A percentile compares a stretch with the other conserved stretches of the same genome.
Conservation (phyloP, 78 protist genomes). For the Dictyostelium brefeldianum region DNA sequence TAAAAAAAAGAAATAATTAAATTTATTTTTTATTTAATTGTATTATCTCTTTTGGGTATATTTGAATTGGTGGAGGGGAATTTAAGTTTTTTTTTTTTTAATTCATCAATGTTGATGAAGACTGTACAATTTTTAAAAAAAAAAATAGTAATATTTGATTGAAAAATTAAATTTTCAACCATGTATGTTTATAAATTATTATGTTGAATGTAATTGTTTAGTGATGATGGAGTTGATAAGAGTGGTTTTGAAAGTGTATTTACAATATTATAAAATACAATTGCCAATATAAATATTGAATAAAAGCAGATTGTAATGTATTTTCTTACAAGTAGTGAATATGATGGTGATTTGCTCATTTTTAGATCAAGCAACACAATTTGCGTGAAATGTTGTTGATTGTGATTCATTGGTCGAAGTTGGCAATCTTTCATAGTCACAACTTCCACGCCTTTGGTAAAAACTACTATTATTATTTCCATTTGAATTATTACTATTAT, state of each 20-base stretch:
- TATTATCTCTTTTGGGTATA: too few species aligned
- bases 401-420: constrained; percentile 1
- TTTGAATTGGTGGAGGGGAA: too few species aligned
- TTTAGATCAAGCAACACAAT: constrained; percentile 28
- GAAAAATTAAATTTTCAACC: too few species aligned
- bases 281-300: background rate
- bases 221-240: too few species aligned
- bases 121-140: too few species aligned
- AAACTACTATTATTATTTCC: background rate
- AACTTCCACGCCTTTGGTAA: constrained; percentile 42
- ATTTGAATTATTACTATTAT: background rate
- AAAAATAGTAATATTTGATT: too few species aligned
- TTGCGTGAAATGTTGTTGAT: constrained; percentile 3
- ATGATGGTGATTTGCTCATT: background rate
- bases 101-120: too few species aligned
- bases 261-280: background rate
- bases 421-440: constrained; percentile 44
- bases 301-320: background rate
- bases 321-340: background rate
- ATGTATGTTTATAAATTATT: too few species aligned
- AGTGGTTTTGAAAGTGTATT: background rate
- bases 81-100: too few species aligned
- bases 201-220: too few species aligned
- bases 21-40: too few species aligned
- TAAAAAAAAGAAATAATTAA: too few species aligned